A percentile compares a stretch with the other conserved stretches of the same genome.
phyloP scores from a whole-genome alignment of 306 rosid species.

The Biancaea sappan region DNA sequence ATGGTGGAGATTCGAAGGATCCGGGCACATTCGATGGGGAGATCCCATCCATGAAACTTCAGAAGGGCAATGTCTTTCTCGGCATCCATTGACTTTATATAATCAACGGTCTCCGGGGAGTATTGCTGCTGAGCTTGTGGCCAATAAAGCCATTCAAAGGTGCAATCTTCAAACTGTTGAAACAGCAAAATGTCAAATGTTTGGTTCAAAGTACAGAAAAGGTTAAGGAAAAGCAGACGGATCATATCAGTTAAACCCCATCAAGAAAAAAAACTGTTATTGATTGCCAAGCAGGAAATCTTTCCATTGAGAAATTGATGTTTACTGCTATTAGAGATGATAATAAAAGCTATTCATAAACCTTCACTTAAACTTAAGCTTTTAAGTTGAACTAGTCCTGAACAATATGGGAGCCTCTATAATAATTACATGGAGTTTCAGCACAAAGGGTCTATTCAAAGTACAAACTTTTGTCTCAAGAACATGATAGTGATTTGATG shows the following conservation, averaged over 20 bases:
- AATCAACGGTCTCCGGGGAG: slow-evolving; percentile 62
- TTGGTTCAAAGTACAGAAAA: slow-evolving; percentile 3
- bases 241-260: background rate
- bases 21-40: slow-evolving; percentile 78
- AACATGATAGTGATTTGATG: background rate
- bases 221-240: background rate
- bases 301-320: background rate
- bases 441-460: background rate
- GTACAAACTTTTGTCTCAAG: background rate
- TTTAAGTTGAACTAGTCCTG: too few species aligned
- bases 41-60: slow-evolving; percentile 87
- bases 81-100: slow-evolving; percentile 75
- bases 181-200: background rate
- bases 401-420: too few species aligned
- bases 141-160: slow-evolving; percentile 99
- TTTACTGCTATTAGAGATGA: background rate
- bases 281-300: background rate
- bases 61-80: slow-evolving; percentile 79
- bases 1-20: slow-evolving; percentile 81
- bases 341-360: too few species aligned
- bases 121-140: slow-evolving; percentile 85
- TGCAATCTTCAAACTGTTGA: slow-evolving; percentile 89
- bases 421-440: background rate
- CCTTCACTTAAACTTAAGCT: too few species aligned
- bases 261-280: background rate